A percentile compares a stretch with the other conserved stretches of the same genome.
These are phyloP conservation scores for Talaromyces sp. DNA, from an alignment of 2,329 filamentous ascomycete species.

Conservation along the genomic window DNA sequence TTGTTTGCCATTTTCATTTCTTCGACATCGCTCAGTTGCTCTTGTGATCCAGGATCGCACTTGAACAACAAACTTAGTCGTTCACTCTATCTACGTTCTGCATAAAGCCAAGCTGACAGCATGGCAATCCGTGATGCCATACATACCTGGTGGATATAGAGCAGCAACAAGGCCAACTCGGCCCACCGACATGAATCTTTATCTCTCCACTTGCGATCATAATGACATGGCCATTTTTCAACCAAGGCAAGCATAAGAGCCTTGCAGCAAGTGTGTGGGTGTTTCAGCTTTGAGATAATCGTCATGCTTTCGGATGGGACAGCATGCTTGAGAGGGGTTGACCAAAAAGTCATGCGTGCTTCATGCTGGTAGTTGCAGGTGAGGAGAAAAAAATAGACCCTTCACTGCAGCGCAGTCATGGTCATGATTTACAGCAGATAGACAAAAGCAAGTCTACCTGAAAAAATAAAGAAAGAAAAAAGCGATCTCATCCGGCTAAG, in stretches of 20 bases:
- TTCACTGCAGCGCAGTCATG: background rate
- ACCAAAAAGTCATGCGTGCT: background rate
- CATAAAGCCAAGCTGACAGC: conserved; percentile 26
- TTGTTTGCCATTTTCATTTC: conserved; percentile 1
- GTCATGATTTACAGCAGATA: conserved; percentile 20
- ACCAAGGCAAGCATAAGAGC: background rate
- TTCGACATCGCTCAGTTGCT: conserved; percentile 8
- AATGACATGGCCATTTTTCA: background rate
- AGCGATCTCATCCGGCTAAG: conserved; percentile 11
- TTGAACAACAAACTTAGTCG: background rate
- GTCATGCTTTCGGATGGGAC: background rate
- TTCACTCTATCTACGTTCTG: conserved; percentile 42
- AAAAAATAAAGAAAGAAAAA: conserved; percentile 4
- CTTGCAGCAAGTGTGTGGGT: background rate
- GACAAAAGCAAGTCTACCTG: conserved; percentile 12
- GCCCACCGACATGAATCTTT: background rate
- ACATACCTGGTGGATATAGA: background rate
- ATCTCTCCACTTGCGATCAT: background rate
- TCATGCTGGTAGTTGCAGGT: background rate
- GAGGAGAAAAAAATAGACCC: background rate
- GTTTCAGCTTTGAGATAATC: background rate
- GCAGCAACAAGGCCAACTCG: background rate
- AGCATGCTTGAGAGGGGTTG: background rate
- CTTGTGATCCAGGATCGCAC: conserved; percentile 12
- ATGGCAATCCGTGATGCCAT: background rate